These are phyloP conservation scores for Ceratocystis variospora DNA, from an alignment of 2,329 filamentous ascomycete species.

Conservation along the genomic window DNA sequence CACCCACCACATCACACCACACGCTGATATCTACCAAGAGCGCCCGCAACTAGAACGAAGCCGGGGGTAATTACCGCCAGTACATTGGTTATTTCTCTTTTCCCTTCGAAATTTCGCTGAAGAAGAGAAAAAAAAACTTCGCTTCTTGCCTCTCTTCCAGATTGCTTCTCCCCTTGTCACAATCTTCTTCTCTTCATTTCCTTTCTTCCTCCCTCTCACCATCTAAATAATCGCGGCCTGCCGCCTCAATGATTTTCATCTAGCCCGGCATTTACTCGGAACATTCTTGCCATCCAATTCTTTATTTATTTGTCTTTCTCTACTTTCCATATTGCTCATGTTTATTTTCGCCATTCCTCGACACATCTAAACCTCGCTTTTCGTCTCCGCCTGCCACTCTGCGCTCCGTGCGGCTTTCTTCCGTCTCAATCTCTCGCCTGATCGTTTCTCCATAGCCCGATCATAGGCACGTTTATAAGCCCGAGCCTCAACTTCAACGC, in stretches of 20 bases:
- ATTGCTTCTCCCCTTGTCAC: background rate
- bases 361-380: background rate
- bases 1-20: background rate
- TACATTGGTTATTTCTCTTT: background rate
- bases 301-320: background rate
- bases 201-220: background rate
- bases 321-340: background rate
- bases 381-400: background rate
- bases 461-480: too few relatives aligned
- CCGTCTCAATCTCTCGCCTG: background rate
- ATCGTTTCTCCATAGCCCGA: background rate
- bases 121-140: background rate
- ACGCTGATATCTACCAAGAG: background rate
- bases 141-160: background rate
- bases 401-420: slow-evolving; percentile 4
- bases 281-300: background rate
- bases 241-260: background rate
- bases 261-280: background rate
- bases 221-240: background rate
- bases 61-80: background rate
- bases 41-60: slow-evolving; percentile 3
- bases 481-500: background rate
- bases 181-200: background rate
- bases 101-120: background rate
- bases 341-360: slow-evolving; percentile 1